A percentile compares a stretch with the other conserved stretches of the same genome.
Conservation (phyloP, 495 filamentous ascomycete species). For the Astrocystis sublimbata region DNA sequence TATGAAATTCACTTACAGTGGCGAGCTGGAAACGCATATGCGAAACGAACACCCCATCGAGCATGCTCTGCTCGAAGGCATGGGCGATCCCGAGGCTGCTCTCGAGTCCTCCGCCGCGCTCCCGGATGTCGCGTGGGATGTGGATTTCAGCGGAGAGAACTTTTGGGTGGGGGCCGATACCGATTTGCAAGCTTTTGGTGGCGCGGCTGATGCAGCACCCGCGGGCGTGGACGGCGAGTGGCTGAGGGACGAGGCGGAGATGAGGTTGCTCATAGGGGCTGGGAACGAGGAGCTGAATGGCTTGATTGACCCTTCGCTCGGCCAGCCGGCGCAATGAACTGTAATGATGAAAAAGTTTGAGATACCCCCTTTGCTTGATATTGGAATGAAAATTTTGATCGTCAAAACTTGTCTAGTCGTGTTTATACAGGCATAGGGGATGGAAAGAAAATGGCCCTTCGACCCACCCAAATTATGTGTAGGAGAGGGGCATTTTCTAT, state of each 20-base stretch:
- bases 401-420: background rate
- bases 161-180: constrained; percentile 47
- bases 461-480: no score
- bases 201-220: background rate
- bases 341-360: constrained; percentile 15
- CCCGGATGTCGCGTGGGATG: constrained; percentile 10
- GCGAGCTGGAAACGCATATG: constrained; percentile 69
- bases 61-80: constrained; percentile 25
- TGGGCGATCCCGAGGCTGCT: constrained; percentile 13
- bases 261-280: constrained; percentile 20
- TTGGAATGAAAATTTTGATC: constrained; percentile 1
- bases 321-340: background rate
- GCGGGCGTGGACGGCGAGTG: constrained; percentile 17
- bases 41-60: constrained; percentile 33
- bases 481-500: no score
- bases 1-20: constrained; percentile 63
- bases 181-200: background rate
- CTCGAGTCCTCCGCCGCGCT: constrained; percentile 5
- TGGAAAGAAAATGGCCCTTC: background rate
- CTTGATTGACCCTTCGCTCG: constrained; percentile 28
- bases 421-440: background rate
- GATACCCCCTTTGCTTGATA: constrained; percentile 35
- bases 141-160: constrained; percentile 23
- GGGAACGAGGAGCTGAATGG: constrained; percentile 21
- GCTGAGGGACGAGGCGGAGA: constrained; percentile 27